Evolutionary conservation across 1,284 basidiomycete genomes (phyloP).

Genomic region (Ustilago xerochloae): DNA sequence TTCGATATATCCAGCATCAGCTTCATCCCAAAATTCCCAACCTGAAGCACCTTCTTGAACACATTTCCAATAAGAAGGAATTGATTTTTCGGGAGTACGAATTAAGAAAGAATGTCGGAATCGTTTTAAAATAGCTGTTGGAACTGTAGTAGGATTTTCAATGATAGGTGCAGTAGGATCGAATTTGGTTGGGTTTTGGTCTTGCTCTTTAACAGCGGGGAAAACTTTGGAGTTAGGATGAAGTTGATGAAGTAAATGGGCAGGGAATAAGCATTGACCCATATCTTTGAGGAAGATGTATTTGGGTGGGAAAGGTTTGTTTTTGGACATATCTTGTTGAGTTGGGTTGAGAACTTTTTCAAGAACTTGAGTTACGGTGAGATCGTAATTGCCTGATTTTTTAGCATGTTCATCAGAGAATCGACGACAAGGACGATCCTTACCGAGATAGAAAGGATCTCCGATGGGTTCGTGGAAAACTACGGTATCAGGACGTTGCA

Average conservation of each 20-base stretch:
- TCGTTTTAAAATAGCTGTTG: constrained; percentile 56
- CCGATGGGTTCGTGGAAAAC: constrained; percentile 62
- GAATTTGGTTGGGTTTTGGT: too few species aligned
- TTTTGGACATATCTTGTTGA: constrained; percentile 31
- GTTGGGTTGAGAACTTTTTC: constrained; percentile 43
- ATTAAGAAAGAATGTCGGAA: constrained; percentile 67
- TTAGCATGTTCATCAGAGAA: constrained; percentile 55
- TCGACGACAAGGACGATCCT: constrained; percentile 49
- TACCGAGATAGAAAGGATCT: constrained; percentile 59
- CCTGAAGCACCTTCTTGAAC: constrained; percentile 62
- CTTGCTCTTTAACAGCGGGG: constrained; percentile 20
- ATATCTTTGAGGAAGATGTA: constrained; percentile 66
- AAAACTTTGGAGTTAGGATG: constrained; percentile 59
- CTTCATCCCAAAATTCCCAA: constrained; percentile 63
- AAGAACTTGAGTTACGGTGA: constrained; percentile 49
- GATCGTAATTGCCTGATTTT: constrained; percentile 43
- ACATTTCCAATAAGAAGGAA: constrained; percentile 64
- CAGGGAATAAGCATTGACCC: constrained; percentile 62
- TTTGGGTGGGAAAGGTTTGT: constrained; percentile 41
- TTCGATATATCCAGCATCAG: constrained; percentile 61
- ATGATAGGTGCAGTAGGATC: constrained; percentile 37
- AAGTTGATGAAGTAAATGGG: constrained; percentile 45
- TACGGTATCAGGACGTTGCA: constrained; percentile 60
- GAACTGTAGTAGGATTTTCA: constrained; percentile 66
- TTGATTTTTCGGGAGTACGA: constrained; percentile 62